These are phyloP conservation scores for Russula ochroleuca DNA, from an alignment of 768 basidiomycete species.

Conservation along the genomic window DNA sequence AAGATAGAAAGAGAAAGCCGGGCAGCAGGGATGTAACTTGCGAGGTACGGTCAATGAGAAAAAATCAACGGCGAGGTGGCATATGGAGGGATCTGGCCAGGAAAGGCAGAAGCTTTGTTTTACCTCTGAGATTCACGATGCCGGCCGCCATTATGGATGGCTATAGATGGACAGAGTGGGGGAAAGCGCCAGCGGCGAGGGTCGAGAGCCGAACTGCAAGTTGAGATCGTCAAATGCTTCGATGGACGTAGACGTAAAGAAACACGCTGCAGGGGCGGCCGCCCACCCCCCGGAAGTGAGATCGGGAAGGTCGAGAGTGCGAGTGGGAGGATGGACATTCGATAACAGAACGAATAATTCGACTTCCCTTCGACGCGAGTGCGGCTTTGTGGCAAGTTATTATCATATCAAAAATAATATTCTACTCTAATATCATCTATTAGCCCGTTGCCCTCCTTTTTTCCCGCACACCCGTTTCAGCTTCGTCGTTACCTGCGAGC, in stretches of 20 bases:
- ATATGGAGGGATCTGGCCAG: conserved; percentile 18
- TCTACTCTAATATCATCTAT: conserved; percentile 26
- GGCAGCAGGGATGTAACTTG: conserved; percentile 5
- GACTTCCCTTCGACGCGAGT: not conserved
- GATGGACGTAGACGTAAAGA: conserved; percentile 24
- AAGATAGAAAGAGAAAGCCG: conserved; percentile 19
- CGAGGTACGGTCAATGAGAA: conserved; percentile 15
- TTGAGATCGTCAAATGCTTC: conserved; percentile 24
- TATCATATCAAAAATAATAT: conserved; percentile 8
- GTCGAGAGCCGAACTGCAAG: conserved; percentile 18
- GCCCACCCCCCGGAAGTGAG: conserved; percentile 22
- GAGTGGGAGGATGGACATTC: not conserved
- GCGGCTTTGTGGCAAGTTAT: conserved; percentile 19
- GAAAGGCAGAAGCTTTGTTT: conserved; percentile 23
- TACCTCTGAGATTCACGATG: conserved; percentile 11
- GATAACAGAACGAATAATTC: not conserved
- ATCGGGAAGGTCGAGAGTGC: conserved; percentile 22
- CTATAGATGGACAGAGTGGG: not conserved
- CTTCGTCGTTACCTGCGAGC: conserved; percentile 30
- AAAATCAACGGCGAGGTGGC: conserved; percentile 23
- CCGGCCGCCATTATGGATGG: conserved; percentile 10
- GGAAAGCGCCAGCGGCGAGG: conserved; percentile 10
- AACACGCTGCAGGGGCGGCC: conserved; percentile 21
- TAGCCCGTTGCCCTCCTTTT: conserved; percentile 50
- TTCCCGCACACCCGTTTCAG: conserved; percentile 38